A percentile compares a stretch with the other conserved stretches of the same genome.
These are phyloP conservation scores for Leishmania guyanensis DNA, from an alignment of 208 protist species.

Conservation along the genomic window DNA sequence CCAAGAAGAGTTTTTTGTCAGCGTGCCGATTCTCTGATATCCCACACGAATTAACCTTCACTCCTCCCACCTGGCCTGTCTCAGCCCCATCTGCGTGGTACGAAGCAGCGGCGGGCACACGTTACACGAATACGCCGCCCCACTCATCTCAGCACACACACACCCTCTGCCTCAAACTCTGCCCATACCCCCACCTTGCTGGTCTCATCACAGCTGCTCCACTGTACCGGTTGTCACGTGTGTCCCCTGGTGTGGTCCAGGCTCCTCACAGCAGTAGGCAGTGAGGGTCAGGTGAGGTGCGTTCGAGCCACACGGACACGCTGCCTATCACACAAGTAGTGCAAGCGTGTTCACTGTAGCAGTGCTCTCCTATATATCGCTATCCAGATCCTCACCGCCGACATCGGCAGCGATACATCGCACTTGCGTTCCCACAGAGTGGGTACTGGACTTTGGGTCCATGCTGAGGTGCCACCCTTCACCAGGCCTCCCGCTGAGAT, in stretches of 20 bases:
- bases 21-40: not conserved
- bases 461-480: no score
- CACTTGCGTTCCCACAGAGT: not conserved
- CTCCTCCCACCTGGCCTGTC: no score
- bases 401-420: not conserved
- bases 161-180: not conserved
- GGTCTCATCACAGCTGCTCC: not conserved
- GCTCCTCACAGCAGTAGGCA: not conserved
- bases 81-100: no score
- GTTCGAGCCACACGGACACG: not conserved
- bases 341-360: not conserved
- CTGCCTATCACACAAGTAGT: not conserved
- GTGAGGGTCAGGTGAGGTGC: not conserved
- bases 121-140: not conserved
- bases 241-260: no score
- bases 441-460: no score
- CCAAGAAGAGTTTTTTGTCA: not conserved
- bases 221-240: not conserved
- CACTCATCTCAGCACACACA: not conserved
- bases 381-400: not conserved
- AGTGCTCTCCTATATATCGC: not conserved
- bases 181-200: not conserved
- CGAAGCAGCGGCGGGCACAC: not conserved
- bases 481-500: no score
- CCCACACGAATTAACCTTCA: no score